Evolutionary conservation across 805 yeast species (phyloP).

Genomic region (Lipomyces spencermartinsiae): DNA sequence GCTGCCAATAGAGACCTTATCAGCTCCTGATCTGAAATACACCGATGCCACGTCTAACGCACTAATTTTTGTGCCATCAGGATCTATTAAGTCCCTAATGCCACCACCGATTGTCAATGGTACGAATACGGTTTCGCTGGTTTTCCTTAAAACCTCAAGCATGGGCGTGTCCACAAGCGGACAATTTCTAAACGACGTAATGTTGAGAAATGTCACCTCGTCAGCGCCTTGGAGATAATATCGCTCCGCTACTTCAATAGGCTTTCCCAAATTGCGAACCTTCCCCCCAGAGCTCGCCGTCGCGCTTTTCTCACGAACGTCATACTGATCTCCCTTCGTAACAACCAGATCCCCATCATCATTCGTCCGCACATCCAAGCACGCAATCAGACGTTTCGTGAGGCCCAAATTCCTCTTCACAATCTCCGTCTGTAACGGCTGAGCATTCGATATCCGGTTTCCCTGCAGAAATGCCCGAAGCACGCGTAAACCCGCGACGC

Average conservation of each 20-base stretch:
- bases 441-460: slow-evolving; percentile 29
- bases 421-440: slow-evolving; percentile 3
- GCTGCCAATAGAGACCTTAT: slow-evolving; percentile 96
- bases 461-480: slow-evolving; percentile 72
- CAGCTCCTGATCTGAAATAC: slow-evolving; percentile 97
- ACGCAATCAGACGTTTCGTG: slow-evolving; percentile 91
- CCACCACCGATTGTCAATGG: slow-evolving; percentile 99
- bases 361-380: slow-evolving; percentile 94
- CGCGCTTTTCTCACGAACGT: slow-evolving; percentile 77
- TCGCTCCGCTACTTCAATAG: slow-evolving; percentile 89
- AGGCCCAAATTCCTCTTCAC: slow-evolving; percentile 55
- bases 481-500: slow-evolving; percentile 82
- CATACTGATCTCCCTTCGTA: slow-evolving; percentile 98
- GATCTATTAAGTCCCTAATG: slow-evolving; percentile 86
- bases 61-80: slow-evolving; percentile 76
- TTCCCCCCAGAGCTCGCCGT: slow-evolving; percentile 51
- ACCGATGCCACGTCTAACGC: slow-evolving; percentile 90
- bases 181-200: slow-evolving; percentile 93
- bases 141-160: slow-evolving; percentile 81
- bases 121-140: slow-evolving; percentile 91
- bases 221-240: slow-evolving; percentile 96
- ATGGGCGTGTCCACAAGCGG: slow-evolving; percentile 94
- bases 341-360: slow-evolving; percentile 96
- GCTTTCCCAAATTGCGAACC: slow-evolving; percentile 94
- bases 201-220: slow-evolving; percentile 92